Base-by-base conservation (phyloP, 305 asterid genomes). In the Fraxinus floribunda region DNA sequence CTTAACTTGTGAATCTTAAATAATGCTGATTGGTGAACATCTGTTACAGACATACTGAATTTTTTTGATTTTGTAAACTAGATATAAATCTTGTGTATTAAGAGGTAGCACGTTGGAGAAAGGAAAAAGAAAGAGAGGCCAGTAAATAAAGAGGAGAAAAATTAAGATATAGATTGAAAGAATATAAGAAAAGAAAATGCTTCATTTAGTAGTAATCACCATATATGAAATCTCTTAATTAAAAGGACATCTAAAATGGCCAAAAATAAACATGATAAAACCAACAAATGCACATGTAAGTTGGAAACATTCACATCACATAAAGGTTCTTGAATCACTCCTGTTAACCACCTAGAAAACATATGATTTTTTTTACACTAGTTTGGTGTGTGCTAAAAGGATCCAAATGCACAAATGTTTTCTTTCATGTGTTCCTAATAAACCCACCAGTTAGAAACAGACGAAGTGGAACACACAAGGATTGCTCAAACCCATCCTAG, bases 361-460 rank as follows among this genome's bases (percentile, higher is more conserved):
- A 34, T 35, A 16, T 32, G 15, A 16, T 13, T 13, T 72, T 72
- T 2, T 34, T 35, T 32, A 32, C 39, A 71, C 36, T 22, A 15
- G 75, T 24, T 64, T 68, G 74, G 75, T 30, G 10, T 29, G 39
- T 13, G 36, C 38, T 24, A 68, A 68, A 68, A 68, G 38, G 18
- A 68, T 68, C 75, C 39, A 29, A 68, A 26, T 68, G 73, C 73
- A 66, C 35, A 66, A 1, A 66, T 22, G 35, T 22, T 30, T 68
- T 68, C 57, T 39, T 30, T 70, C 68, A 26, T 11, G 55, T 22
- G 36, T 78, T 39, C 68, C 52, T 39, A 49, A 52, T 52, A 79
- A 29, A 79, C 39, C 77, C 75, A 70, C 79, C 79, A 79, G 77
- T 60, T 11, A 71, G 26, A 57, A 83, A 30, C 75, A 13, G 35